Evolutionary conservation across 2,329 filamentous ascomycete species (phyloP), one percentile per base, ranked within the genome.

Genomic region (Nakataea oryzae): DNA sequence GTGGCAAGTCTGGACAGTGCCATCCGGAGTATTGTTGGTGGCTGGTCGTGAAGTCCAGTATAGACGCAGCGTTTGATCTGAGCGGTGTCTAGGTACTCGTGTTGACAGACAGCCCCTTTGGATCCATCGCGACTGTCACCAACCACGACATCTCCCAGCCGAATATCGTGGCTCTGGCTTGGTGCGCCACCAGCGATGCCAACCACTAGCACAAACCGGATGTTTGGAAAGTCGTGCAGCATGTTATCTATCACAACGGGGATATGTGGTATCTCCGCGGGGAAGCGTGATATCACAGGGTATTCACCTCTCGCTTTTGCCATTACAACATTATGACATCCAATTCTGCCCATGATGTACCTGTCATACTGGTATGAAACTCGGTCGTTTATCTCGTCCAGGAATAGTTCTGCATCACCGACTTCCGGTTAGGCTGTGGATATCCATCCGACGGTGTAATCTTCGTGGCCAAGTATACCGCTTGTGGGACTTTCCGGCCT

Each of bases 181-280:
- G 75, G 74, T 0, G 68, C 73, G 3, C 74, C 75, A 4, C 74
- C 74, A 0, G 69, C 73, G 3, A 74, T 69, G 27, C 73, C 73
- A 2, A 75, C 72, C 64, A 75, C 67, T 5, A 75, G 57, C 1
- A 68, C 68, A 12, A 74, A 63, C n/a, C 66, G 62, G 9, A 76
- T 57, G 6, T 70, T 68, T 0, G 67, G 66, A 55, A 73, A 75
- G 61, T 64, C 73, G 4, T 60, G 66, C 0, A 70, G 50, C 67
- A 75, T 70, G 47, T 70, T 62, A 13, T 56, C 64, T 0, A 67
- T 71, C 3, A 71, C 72, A 6, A 13, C 65, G 0, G 71, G 67
- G 0, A 71, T 70, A n/a, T n/a, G n/a, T n/a, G n/a, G n/a, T n/a
- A n/a, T n/a, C n/a, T n/a, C n/a, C n/a, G n/a, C 26, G 62, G 66